Conservation (phyloP, 2,329 filamentous ascomycete genomes). For the Fusarium sp. region DNA sequence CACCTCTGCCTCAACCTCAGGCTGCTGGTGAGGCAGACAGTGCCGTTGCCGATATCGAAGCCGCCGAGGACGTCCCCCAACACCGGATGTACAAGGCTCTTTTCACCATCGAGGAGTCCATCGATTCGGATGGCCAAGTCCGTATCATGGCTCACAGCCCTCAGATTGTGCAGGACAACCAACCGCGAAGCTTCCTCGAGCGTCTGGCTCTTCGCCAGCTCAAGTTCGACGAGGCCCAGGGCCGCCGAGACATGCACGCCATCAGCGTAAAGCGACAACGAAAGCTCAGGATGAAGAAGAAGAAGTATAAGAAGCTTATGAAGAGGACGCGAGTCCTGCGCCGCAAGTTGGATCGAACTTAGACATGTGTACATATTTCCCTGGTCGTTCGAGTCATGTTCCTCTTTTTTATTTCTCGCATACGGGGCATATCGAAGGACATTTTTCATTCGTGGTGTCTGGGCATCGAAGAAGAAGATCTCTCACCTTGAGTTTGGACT, state of each 20-base stretch:
- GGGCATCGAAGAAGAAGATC: constrained; percentile 47
- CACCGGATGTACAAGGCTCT: constrained; percentile 72
- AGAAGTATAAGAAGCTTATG: constrained; percentile 99
- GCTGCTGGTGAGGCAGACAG: constrained; percentile 54
- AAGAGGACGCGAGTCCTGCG: constrained; percentile 88
- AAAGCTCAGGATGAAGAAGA: constrained; percentile 99
- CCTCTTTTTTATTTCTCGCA: constrained; percentile 31
- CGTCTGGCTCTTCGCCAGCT: constrained; percentile 75
- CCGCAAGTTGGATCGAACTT: constrained; percentile 81
- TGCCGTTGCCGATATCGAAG: constrained; percentile 49
- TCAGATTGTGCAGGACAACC: constrained; percentile 63
- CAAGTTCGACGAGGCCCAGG: constrained; percentile 66
- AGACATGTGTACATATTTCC: constrained; percentile 48
- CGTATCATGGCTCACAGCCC: constrained; percentile 72
- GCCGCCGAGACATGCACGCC: constrained; percentile 73
- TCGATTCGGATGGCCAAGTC: constrained; percentile 68
- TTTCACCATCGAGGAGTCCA: constrained; percentile 75
- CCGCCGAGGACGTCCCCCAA: constrained; percentile 54
- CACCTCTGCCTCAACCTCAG: constrained; percentile 79
- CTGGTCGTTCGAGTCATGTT: constrained; percentile 35
- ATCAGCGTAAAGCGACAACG: constrained; percentile 93
- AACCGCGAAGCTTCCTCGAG: constrained; percentile 71
- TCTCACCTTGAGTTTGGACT: constrained; percentile 40
- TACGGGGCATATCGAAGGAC: constrained; percentile 43
- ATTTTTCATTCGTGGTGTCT: constrained; percentile 46